A percentile compares a stretch with the other conserved stretches of the same genome.
phyloP scores from a whole-genome alignment of 2,329 filamentous ascomycete genomes.

The Colletotrichum sojae region DNA sequence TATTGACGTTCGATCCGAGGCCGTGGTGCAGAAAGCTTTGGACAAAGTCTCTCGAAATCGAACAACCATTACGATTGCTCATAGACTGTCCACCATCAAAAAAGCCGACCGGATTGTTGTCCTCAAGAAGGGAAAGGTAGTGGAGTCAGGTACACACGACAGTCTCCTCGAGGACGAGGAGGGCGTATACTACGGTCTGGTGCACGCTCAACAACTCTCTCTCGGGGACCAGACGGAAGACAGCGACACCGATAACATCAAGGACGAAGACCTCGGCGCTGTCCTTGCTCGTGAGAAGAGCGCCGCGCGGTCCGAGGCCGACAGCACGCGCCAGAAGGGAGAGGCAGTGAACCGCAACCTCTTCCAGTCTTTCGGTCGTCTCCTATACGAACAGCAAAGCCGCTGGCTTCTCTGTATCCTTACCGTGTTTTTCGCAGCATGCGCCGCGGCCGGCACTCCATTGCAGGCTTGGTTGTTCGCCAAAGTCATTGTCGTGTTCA shows the following conservation, averaged over 20 bases:
- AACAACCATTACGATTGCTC: conserved; percentile 82
- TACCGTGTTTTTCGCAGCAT: conserved; percentile 62
- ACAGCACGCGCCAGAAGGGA: conserved; percentile 48
- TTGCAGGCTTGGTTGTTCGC: conserved; percentile 70
- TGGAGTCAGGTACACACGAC: conserved; percentile 83
- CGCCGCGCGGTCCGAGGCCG: conserved; percentile 54
- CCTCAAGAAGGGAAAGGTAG: conserved; percentile 77
- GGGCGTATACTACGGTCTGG: conserved; percentile 78
- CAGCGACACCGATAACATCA: conserved; percentile 49
- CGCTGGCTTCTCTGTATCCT: conserved; percentile 66
- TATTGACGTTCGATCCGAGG: conserved; percentile 67
- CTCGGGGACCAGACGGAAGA: conserved; percentile 63
- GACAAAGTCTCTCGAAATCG: conserved; percentile 73
- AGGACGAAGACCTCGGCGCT: conserved; percentile 58
- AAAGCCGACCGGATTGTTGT: conserved; percentile 86
- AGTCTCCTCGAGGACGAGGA: conserved; percentile 72
- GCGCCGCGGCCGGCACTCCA: conserved; percentile 60
- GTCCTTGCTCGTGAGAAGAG: conserved; percentile 62
- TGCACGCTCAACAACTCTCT: conserved; percentile 73
- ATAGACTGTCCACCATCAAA: conserved; percentile 81
- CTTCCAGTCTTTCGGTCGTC: conserved; percentile 66
- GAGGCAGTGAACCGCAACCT: conserved; percentile 59
- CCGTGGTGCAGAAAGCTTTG: conserved; percentile 75
- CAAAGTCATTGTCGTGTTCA: conserved; percentile 66
- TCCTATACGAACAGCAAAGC: conserved; percentile 69